Evolutionary conservation across 768 basidiomycete genomes (phyloP).

Genomic region (Kwoniella botswanensis): DNA sequence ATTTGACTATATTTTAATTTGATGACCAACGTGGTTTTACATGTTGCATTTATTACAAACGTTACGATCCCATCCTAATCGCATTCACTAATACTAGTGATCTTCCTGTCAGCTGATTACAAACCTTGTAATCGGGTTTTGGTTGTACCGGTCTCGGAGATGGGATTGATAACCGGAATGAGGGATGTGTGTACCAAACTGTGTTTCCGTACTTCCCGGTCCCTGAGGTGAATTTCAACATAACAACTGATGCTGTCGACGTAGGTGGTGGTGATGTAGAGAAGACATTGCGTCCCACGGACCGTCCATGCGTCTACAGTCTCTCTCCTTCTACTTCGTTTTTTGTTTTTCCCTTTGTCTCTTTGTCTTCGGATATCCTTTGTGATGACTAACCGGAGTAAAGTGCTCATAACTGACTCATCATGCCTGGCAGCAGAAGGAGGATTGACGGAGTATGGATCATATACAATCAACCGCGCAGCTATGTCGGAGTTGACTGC

Average conservation of each 20-base stretch:
- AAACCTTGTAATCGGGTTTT: too few species aligned
- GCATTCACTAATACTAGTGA: neutral
- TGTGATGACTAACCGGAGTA: neutral
- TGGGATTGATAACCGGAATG: constrained; percentile 1
- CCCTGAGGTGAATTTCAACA: neutral
- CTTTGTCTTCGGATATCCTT: neutral
- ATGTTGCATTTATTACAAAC: neutral
- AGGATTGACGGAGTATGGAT: too few species aligned
- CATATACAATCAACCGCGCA: too few species aligned
- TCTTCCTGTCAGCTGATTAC: too few species aligned
- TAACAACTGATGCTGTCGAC: neutral
- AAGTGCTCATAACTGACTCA: neutral
- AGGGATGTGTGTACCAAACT: neutral
- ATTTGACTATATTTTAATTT: neutral
- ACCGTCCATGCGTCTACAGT: neutral
- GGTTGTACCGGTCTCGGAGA: neutral
- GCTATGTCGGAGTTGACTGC: too few species aligned
- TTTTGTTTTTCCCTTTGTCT: neutral
- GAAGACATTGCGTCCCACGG: too few species aligned
- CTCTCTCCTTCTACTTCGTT: neutral
- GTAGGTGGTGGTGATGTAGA: neutral
- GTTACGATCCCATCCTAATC: neutral
- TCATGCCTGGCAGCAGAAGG: too few species aligned
- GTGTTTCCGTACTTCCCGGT: constrained; percentile 11
- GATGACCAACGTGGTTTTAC: constrained; percentile 1